Evolutionary conservation across 2,329 filamentous ascomycete genomes (phyloP), one percentile per base, ranked within the genome.

Genomic region (Aspergillus felis): DNA sequence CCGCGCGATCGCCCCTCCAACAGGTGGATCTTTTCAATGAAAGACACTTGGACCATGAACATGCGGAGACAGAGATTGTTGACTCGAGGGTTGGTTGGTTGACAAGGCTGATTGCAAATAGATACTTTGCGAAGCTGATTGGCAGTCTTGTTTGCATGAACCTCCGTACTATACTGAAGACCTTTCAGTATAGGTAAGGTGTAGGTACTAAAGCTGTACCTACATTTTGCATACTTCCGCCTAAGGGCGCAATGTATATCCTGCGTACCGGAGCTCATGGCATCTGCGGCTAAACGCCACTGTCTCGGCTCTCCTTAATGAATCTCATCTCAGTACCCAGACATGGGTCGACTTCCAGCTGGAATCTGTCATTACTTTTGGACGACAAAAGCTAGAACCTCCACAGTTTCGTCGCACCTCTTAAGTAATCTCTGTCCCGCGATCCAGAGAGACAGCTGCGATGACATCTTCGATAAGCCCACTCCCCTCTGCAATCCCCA

Each of bases 401-500:
- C 14, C 14, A 38, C 32, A 7, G 5, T 17, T 17, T 35, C 4
- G 32, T 35, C 32, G 32, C 14, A 38, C 14, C 5, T 35, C 32
- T 35, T 14, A 35, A 17, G 2, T 38, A 17, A 5, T 22, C n/a
- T 44, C 41, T 44, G 41, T 8, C 1, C 22, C 3, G n/a, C 3
- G n/a, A 9, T 44, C 22, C 2, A 22, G 10, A 12, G 10, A 47
- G 20, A 8, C 44, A 24, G 22, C 32, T 17, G 32, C 6, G 44
- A 47, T 47, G 44, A 24, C 44, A 47, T 24, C 44, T 27, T 47
- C 44, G 2, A 22, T 14, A 12, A 47, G 24, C 44, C 48, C 41
- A 51, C 35, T 38, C 48, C 61, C 51, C 49, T 63, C 65, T 50
- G 58, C 65, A 41, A 57, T 64, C 50, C 61, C 65, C 8, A 60